A percentile compares a stretch with the other conserved stretches of the same genome.
Evolutionary conservation across 176 grass and related monocot genomes (phyloP).

Genomic region (Oryza coarctata): DNA sequence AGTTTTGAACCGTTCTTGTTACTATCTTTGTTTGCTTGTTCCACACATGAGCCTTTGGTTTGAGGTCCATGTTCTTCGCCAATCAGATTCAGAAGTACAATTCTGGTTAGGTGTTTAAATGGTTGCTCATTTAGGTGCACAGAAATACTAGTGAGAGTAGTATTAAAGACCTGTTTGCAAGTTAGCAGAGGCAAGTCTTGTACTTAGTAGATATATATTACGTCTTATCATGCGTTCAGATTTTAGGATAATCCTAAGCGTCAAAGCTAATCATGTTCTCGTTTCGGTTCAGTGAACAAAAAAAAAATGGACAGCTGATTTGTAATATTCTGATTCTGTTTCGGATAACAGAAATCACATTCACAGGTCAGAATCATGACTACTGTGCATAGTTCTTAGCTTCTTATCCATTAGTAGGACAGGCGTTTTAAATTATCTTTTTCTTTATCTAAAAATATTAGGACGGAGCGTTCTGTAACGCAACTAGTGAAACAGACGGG

Average conservation of each 20-base stretch:
- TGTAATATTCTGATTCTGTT: not conserved
- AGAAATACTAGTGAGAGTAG: not conserved
- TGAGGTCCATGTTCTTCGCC: not conserved
- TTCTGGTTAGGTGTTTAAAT: slow-evolving; percentile 23
- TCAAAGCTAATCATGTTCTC: not conserved
- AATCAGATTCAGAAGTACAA: not conserved
- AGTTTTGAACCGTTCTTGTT: not conserved
- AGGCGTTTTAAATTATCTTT: not conserved
- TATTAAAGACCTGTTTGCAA: not conserved
- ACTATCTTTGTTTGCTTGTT: not conserved
- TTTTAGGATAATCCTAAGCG: not conserved
- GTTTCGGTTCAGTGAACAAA: slow-evolving; percentile 27
- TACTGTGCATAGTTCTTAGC: not conserved
- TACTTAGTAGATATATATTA: not conserved
- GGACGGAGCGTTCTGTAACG: not conserved
- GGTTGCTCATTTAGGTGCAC: slow-evolving; percentile 7
- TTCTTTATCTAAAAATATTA: not conserved
- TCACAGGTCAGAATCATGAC: not conserved
- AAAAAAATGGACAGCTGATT: not conserved
- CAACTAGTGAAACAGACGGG: slow-evolving; percentile 5
- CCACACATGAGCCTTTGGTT: not conserved
- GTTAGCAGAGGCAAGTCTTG: not conserved
- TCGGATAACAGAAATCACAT: not conserved
- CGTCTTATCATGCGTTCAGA: not conserved
- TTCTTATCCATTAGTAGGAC: slow-evolving; percentile 34